Conservation (phyloP, 257 asterid species). For the Rubia yunnanensis region DNA sequence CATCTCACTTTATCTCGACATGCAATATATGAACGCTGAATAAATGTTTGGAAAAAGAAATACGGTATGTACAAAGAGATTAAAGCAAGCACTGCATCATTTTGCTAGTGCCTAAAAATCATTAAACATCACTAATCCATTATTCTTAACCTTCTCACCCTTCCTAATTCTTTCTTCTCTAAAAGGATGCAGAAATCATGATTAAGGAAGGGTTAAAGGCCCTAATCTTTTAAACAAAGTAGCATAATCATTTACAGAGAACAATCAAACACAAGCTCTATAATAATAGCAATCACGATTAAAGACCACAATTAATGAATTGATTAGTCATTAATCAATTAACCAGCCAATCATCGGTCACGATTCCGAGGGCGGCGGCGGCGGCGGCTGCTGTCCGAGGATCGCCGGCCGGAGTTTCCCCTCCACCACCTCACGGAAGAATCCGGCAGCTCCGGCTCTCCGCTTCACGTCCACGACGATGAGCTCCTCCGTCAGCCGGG, state of each 20-base stretch:
- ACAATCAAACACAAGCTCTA: constrained; percentile 9
- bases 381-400: constrained; percentile 17
- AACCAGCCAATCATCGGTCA: neutral
- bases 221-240: neutral
- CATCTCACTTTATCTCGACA: too few relatives aligned
- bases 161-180: too few relatives aligned
- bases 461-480: constrained; percentile 56
- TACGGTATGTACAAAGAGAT: too few relatives aligned
- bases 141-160: neutral
- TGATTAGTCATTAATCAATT: too few relatives aligned
- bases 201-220: neutral
- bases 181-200: neutral
- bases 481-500: constrained; percentile 41
- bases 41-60: too few relatives aligned
- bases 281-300: neutral
- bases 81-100: neutral
- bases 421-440: constrained; percentile 37
- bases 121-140: too few relatives aligned
- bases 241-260: neutral
- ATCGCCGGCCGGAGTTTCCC: constrained; percentile 46
- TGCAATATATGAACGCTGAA: too few relatives aligned
- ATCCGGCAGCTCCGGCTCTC: constrained; percentile 39
- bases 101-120: neutral
- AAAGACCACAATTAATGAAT: too few relatives aligned
- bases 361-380: constrained; percentile 10